These are phyloP conservation scores for Lachnellula willkommii DNA, from an alignment of 2,329 filamentous ascomycete genomes.

Conservation along the genomic window DNA sequence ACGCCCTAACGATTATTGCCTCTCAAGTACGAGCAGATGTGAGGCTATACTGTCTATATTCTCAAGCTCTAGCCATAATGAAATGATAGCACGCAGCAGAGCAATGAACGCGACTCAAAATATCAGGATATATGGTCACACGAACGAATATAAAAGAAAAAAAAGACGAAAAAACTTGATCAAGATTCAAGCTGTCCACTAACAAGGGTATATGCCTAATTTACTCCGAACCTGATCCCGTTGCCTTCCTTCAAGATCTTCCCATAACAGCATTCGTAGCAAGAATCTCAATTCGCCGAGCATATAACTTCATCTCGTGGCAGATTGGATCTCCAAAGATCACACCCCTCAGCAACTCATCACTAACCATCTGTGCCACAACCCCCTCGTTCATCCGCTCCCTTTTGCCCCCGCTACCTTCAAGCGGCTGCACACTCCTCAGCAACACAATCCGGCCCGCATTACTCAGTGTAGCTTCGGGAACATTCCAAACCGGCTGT, in stretches of 20 bases:
- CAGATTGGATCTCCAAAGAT: conserved; percentile 79
- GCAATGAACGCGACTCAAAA: too few species aligned
- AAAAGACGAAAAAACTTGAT: too few species aligned
- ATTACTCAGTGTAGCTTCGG: conserved; percentile 60
- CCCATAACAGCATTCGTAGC: conserved; percentile 61
- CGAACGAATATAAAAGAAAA: too few species aligned
- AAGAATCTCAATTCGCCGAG: conserved; percentile 62
- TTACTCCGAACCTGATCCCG: too few species aligned
- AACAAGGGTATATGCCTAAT: not conserved
- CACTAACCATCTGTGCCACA: conserved; percentile 61
- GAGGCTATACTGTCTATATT: too few species aligned
- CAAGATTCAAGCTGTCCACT: too few species aligned
- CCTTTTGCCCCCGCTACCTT: conserved; percentile 38
- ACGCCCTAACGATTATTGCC: too few species aligned
- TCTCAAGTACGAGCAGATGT: too few species aligned
- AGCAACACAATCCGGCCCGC: conserved; percentile 66
- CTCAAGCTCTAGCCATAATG: too few species aligned
- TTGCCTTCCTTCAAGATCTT: conserved; percentile 18
- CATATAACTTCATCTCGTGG: conserved; percentile 77
- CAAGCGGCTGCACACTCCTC: conserved; percentile 42
- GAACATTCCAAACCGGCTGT: conserved; percentile 57
- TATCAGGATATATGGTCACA: too few species aligned
- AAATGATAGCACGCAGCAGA: too few species aligned
- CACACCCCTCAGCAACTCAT: conserved; percentile 62
- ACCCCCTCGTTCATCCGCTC: conserved; percentile 54